Percentiles rank a stretch among this genome's conserved stretches.
Conservation (phyloP, 2,329 filamentous ascomycete species). For the Nemania bipapillata region DNA sequence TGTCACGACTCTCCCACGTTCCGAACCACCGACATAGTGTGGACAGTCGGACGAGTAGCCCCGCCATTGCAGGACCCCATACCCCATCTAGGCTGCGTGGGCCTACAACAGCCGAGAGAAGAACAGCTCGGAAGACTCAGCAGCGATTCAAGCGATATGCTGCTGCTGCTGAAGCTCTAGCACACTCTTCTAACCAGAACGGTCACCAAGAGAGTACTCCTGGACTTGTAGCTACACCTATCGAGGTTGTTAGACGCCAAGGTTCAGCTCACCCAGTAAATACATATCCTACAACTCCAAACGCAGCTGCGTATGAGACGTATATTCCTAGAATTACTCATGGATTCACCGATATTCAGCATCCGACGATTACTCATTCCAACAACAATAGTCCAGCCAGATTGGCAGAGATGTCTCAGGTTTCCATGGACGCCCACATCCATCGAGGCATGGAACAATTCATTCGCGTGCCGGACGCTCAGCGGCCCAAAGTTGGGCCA, state of each 20-base stretch:
- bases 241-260: slow-evolving; percentile 42
- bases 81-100: slow-evolving; percentile 44
- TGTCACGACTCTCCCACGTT: slow-evolving; percentile 25
- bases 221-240: slow-evolving; percentile 35
- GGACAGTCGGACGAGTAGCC: slow-evolving; percentile 32
- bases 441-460: slow-evolving; percentile 39
- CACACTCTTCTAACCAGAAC: slow-evolving; percentile 39
- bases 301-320: slow-evolving; percentile 17
- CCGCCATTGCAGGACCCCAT: slow-evolving; percentile 33
- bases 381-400: slow-evolving; percentile 3
- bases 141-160: slow-evolving; percentile 52
- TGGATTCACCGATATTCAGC: slow-evolving; percentile 22
- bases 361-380: slow-evolving; percentile 6
- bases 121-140: slow-evolving; percentile 47
- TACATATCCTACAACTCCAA: slow-evolving; percentile 22
- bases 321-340: slow-evolving; percentile 21
- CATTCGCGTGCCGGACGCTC: slow-evolving; percentile 43
- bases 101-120: slow-evolving; percentile 45
- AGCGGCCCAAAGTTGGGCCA: slow-evolving; percentile 52
- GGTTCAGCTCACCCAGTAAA: slow-evolving; percentile 34
- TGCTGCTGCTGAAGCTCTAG: slow-evolving; percentile 50
- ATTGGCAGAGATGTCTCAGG: slow-evolving; percentile 22
- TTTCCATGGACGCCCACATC: slow-evolving; percentile 27
- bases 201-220: slow-evolving; percentile 33
- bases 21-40: slow-evolving; percentile 21